Base-by-base conservation (phyloP, 768 basidiomycete genomes). In the Trametes maxima region DNA sequence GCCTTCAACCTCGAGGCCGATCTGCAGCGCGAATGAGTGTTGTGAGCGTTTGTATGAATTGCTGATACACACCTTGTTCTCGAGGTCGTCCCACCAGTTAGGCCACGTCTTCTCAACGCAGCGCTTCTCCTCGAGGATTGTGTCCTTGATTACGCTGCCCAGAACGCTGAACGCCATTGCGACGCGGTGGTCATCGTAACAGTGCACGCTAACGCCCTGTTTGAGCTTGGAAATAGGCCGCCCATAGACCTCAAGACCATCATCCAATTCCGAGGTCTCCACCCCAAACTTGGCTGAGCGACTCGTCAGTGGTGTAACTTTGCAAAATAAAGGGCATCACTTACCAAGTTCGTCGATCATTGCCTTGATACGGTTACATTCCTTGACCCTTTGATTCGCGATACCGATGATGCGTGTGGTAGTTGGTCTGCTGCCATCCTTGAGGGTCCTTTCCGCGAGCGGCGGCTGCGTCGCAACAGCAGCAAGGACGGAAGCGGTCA, bases 91-190 rank as follows among this genome's bases (percentile, higher is more conserved):
- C 95, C 96, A 99, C 94, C 95, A 99, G 72, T 95, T 95, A 0
- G 97, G 97, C 96, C 96, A 99, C 0, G 96, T 99, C 83, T 99
- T 99, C 76, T 96, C 96, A 35, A 99, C 97, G 70, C 97, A 98
- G 55, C 95, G 82, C 76, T 96, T 96, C 78, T 98, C 96, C 70
- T 98, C 95, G 28, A 98, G 80, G 65, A 93, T 77, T 2, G 92
- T 90, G n/a, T 82, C 85, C 36, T 81, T 75, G 42, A 94, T 76
- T 3, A 93, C 82, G 4, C 88, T 82, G 19, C 88, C 87, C 42
- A 98, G 78, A 35, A 98, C 94, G 63, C 90, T 88, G 79, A 98
- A 98, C 0, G 95, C 94, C 97, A 99, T 98, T 10, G 95, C 96
- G 8, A 99, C 96, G 45, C 97, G 91, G 72, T 99, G 97, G 64